A percentile compares a stretch with the other conserved stretches of the same genome.
These are phyloP conservation scores for Plectosphaerella cucumerina DNA, from an alignment of 2,329 filamentous ascomycete species.

Conservation along the genomic window DNA sequence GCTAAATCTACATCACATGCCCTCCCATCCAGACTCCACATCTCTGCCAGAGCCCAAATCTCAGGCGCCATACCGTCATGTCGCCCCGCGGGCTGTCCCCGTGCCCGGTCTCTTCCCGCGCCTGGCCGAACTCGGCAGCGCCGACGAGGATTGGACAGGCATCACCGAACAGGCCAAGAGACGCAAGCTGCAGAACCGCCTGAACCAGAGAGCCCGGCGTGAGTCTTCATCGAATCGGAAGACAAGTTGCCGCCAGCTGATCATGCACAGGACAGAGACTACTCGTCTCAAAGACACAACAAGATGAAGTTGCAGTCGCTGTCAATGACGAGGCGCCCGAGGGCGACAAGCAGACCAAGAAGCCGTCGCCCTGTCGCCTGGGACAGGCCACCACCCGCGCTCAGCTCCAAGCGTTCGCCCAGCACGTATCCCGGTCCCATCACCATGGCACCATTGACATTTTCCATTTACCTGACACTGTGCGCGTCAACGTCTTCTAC, in stretches of 20 bases:
- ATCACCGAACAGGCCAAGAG: slow-evolving; percentile 2
- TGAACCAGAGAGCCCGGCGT: slow-evolving; percentile 6
- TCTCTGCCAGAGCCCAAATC: too few relatives aligned
- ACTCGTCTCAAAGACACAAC: neutral
- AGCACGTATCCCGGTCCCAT: slow-evolving; percentile 5
- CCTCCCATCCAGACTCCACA: too few relatives aligned
- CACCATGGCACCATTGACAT: neutral
- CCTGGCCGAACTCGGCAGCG: neutral
- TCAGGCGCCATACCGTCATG: too few relatives aligned
- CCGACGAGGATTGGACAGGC: neutral
- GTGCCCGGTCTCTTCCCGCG: neutral
- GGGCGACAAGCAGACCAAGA: neutral
- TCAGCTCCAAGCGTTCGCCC: slow-evolving; percentile 4
- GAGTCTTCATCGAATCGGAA: neutral
- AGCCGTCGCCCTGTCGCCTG: neutral
- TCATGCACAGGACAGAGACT: neutral
- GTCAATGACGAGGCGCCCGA: too few relatives aligned
- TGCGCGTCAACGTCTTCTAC: slow-evolving; percentile 13
- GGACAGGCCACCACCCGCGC: neutral
- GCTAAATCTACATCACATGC: too few relatives aligned
- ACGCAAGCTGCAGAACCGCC: slow-evolving; percentile 5
- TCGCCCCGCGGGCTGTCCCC: too few relatives aligned
- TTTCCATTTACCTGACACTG: slow-evolving; percentile 6
- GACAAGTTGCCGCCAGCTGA: neutral
- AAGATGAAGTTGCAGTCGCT: neutral